Conservation (phyloP, 2,329 filamentous ascomycete genomes). For the Onygenales sp. region DNA sequence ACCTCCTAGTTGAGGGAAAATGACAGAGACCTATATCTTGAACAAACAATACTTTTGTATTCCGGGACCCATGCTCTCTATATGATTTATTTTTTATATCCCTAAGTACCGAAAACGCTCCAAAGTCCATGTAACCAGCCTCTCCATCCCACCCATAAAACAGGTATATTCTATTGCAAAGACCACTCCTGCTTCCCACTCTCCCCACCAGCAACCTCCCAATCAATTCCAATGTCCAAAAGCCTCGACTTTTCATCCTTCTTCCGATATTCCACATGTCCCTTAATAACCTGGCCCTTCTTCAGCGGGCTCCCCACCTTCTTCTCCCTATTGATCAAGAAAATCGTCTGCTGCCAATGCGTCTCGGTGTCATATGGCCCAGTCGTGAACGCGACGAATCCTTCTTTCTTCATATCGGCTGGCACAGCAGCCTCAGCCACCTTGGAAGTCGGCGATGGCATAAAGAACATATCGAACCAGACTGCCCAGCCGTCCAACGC, state of each 20-base stretch:
- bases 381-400: conserved; percentile 73
- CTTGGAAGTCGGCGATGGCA: conserved; percentile 45
- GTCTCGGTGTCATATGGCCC: conserved; percentile 67
- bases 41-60: neutral
- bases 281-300: conserved; percentile 51
- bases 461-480: conserved; percentile 94
- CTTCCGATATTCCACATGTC: conserved; percentile 61
- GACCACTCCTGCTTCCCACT: conserved; percentile 34
- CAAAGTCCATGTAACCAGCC: neutral
- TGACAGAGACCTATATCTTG: neutral
- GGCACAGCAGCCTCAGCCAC: conserved; percentile 47
- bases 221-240: conserved; percentile 55
- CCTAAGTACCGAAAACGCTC: neutral
- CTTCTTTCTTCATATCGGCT: conserved; percentile 53
- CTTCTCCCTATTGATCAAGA: conserved; percentile 55
- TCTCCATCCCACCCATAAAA: neutral
- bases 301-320: conserved; percentile 40
- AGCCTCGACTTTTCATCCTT: conserved; percentile 60
- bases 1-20: neutral
- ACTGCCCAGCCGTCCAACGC: conserved; percentile 77
- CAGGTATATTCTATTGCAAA: conserved; percentile 22
- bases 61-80: neutral
- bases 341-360: conserved; percentile 81
- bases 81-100: conserved; percentile 1
- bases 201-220: conserved; percentile 41